Conservation (phyloP, 495 filamentous ascomycete species). For the Lepraria neglecta region DNA sequence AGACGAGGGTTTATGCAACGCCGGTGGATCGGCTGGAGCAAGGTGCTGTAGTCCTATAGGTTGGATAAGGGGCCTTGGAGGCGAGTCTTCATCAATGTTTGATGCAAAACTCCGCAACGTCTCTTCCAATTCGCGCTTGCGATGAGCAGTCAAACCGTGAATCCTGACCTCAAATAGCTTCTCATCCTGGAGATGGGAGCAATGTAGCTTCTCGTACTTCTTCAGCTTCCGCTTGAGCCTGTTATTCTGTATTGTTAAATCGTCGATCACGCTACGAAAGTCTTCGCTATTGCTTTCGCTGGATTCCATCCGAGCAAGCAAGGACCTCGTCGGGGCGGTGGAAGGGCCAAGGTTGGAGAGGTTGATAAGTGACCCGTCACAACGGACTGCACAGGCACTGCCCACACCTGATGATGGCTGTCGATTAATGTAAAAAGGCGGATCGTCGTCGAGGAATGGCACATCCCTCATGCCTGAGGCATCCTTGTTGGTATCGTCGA, state of each 20-base stretch:
- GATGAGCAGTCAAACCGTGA: conserved; percentile 57
- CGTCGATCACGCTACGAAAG: conserved; percentile 63
- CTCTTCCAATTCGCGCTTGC: conserved; percentile 69
- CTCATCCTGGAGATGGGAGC: conserved; percentile 53
- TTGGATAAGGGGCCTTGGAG: neutral
- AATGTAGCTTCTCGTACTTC: conserved; percentile 58
- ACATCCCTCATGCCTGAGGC: conserved; percentile 17
- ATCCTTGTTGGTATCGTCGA: conserved; percentile 30
- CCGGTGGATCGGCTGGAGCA: conserved; percentile 2
- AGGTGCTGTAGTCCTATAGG: neutral
- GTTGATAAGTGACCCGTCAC: conserved; percentile 4
- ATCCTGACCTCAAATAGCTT: conserved; percentile 72
- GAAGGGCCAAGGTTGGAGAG: conserved; percentile 27
- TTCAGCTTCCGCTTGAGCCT: conserved; percentile 61
- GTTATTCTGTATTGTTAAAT: conserved; percentile 64
- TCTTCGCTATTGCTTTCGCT: conserved; percentile 52
- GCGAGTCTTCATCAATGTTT: conserved; percentile 18
- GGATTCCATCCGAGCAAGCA: conserved; percentile 30
- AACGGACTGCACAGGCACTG: conserved; percentile 18
- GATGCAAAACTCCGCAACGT: conserved; percentile 60
- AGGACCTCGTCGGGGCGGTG: conserved; percentile 22
- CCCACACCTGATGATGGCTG: conserved; percentile 42
- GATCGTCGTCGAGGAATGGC: conserved; percentile 39
- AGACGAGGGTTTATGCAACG: conserved; percentile 24
- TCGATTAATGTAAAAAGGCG: conserved; percentile 45